Percentiles rank a stretch among this genome's conserved stretches.
These are phyloP conservation scores for Agrocybe praecox DNA, from an alignment of 768 basidiomycete species.

Conservation along the genomic window DNA sequence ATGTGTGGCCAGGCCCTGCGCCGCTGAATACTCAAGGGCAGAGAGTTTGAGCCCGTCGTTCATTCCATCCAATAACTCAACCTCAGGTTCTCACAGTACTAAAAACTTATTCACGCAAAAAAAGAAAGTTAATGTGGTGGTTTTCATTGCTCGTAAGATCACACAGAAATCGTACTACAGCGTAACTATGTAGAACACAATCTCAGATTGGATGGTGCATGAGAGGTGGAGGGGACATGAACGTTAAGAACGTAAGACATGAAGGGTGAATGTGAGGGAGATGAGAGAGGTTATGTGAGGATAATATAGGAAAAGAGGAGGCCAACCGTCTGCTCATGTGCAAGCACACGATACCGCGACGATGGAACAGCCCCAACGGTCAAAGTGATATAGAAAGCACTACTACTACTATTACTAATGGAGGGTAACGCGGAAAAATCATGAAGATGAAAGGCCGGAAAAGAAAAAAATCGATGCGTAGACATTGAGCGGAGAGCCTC, in stretches of 20 bases:
- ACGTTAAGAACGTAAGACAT: neutral
- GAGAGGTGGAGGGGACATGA: constrained; percentile 19
- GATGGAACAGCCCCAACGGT: constrained; percentile 3
- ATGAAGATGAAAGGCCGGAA: constrained; percentile 4
- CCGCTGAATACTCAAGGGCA: too few relatives aligned
- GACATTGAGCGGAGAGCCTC: neutral
- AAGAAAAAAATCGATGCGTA: constrained; percentile 7
- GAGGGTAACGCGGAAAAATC: constrained; percentile 8
- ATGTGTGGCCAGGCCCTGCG: too few relatives aligned
- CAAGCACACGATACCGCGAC: constrained; percentile 16
- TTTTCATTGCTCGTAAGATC: constrained; percentile 45
- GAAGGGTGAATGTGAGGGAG: too few relatives aligned
- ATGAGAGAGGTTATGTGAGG: neutral
- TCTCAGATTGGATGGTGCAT: constrained; percentile 29
- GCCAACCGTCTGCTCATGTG: constrained; percentile 10
- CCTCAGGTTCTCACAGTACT: neutral
- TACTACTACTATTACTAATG: constrained; percentile 7
- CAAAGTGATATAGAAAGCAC: constrained; percentile 1
- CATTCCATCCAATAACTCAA: neutral
- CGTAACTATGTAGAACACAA: constrained; percentile 37
- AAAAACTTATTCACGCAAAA: neutral
- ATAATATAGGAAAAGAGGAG: neutral
- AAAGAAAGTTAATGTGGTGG: constrained; percentile 5
- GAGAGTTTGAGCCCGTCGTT: too few relatives aligned
- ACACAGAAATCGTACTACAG: constrained; percentile 49